Conservation (phyloP, 371 early-diverging fungal species). For the Rhizopus microsporus region DNA sequence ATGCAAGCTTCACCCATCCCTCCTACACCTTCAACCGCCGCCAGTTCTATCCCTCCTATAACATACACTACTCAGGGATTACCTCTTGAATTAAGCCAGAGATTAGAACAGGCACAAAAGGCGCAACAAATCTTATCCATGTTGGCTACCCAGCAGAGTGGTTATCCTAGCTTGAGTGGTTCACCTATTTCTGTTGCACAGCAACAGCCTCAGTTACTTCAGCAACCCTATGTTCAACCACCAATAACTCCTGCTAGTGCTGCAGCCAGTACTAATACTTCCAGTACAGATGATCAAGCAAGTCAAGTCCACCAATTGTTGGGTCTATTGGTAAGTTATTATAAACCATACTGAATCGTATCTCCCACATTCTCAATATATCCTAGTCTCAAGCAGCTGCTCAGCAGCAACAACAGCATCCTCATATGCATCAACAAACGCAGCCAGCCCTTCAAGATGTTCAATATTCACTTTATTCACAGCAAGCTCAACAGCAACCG, state of each 20-base stretch:
- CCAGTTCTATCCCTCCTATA: not conserved
- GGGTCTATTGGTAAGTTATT: constrained; percentile 27
- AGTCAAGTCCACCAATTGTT: constrained; percentile 28
- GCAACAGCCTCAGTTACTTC: constrained; percentile 1
- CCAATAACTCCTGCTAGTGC: constrained; percentile 7
- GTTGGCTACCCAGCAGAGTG: constrained; percentile 11
- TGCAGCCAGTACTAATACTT: constrained; percentile 2
- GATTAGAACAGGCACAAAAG: constrained; percentile 36
- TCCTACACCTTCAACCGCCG: not conserved
- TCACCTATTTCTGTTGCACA: not conserved
- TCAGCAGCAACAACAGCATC: constrained; percentile 22
- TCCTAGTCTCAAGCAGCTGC: constrained; percentile 27
- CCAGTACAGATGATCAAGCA: constrained; percentile 16
- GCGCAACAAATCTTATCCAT: constrained; percentile 31
- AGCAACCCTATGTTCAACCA: constrained; percentile 15
- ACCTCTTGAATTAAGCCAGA: constrained; percentile 9
- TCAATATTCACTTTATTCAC: constrained; percentile 7
- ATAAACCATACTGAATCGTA: no score
- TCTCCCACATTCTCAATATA: not conserved
- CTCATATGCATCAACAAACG: constrained; percentile 6
- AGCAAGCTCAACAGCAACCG: constrained; percentile 9
- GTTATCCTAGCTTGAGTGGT: not conserved
- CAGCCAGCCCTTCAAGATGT: constrained; percentile 9
- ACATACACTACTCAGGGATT: not conserved
- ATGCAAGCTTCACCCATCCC: not conserved